These are phyloP conservation scores for Crinitomyces ghanaensis DNA, from an alignment of 805 yeast species.

Conservation along the genomic window DNA sequence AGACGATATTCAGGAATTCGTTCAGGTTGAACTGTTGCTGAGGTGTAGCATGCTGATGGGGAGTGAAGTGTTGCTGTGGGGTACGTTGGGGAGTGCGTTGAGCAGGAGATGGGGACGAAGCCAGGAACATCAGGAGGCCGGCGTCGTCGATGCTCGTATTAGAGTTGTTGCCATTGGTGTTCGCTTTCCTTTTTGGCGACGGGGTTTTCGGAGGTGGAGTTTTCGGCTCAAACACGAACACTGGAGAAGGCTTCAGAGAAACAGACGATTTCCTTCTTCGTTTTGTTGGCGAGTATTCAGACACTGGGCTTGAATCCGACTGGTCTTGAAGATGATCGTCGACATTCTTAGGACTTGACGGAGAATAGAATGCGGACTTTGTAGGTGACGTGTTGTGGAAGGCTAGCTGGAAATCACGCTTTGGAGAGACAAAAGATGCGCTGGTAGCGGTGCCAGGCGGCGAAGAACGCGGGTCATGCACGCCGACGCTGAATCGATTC, in stretches of 20 bases:
- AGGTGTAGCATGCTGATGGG: conserved; percentile 28
- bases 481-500: not conserved
- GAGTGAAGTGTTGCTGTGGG: conserved; percentile 12
- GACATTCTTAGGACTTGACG: not conserved
- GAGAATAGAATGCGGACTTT: too few species aligned
- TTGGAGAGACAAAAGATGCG: too few species aligned
- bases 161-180: too few species aligned
- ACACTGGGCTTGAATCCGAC: not conserved
- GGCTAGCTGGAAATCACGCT: conserved; percentile 10
- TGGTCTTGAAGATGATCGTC: not conserved
- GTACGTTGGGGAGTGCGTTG: conserved; percentile 15
- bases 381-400: conserved; percentile 9
- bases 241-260: too few species aligned
- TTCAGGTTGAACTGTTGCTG: conserved; percentile 55
- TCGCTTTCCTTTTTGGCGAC: too few species aligned
- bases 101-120: conserved; percentile 71
- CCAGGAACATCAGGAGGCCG: conserved; percentile 65
- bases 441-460: too few species aligned
- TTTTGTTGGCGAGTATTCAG: not conserved
- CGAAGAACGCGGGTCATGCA: too few species aligned
- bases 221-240: too few species aligned
- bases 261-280: too few species aligned
- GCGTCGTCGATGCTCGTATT: conserved; percentile 84
- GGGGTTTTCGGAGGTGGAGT: conserved; percentile 22
- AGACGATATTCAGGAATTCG: conserved; percentile 68